Conservation (phyloP, 805 yeast species). For the Candida maesae region DNA sequence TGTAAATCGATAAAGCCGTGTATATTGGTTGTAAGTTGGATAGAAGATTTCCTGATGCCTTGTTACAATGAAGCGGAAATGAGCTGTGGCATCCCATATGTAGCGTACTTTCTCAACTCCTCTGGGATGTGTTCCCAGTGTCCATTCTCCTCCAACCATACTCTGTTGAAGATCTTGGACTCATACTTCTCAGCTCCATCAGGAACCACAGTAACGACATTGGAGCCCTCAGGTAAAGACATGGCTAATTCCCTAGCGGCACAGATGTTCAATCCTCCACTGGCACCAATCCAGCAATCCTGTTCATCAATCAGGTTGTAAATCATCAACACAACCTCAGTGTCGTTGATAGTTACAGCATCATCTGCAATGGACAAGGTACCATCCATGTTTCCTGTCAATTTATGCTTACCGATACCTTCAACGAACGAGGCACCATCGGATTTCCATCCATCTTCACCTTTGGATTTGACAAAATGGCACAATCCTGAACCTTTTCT, state of each 20-base stretch:
- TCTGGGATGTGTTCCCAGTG: slow-evolving; percentile 24
- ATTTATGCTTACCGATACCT: slow-evolving; percentile 25
- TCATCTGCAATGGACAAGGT: slow-evolving; percentile 17
- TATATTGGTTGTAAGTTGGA: too few species aligned
- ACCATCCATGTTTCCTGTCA: slow-evolving; percentile 22
- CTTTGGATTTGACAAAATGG: slow-evolving; percentile 16
- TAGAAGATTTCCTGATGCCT: too few species aligned
- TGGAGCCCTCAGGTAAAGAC: slow-evolving; percentile 24
- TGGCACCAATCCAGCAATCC: slow-evolving; percentile 22
- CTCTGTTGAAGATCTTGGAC: slow-evolving; percentile 21
- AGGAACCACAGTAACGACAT: slow-evolving; percentile 25
- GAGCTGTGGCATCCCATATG: too few species aligned
- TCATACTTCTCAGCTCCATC: slow-evolving; percentile 23
- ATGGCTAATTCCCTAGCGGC: slow-evolving; percentile 22
- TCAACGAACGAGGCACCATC: slow-evolving; percentile 27
- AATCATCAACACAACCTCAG: slow-evolving; percentile 15
- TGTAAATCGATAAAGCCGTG: too few species aligned
- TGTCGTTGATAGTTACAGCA: slow-evolving; percentile 17
- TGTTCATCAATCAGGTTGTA: slow-evolving; percentile 19
- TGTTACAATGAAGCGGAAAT: too few species aligned
- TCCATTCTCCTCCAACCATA: slow-evolving; percentile 19
- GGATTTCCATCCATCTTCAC: slow-evolving; percentile 20
- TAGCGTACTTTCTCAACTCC: slow-evolving; percentile 18
- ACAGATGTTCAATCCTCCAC: slow-evolving; percentile 22
- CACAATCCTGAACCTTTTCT: slow-evolving; percentile 76